These are phyloP conservation scores for Clitopilus passeckerianus DNA, from an alignment of 768 basidiomycete species.

Conservation along the genomic window DNA sequence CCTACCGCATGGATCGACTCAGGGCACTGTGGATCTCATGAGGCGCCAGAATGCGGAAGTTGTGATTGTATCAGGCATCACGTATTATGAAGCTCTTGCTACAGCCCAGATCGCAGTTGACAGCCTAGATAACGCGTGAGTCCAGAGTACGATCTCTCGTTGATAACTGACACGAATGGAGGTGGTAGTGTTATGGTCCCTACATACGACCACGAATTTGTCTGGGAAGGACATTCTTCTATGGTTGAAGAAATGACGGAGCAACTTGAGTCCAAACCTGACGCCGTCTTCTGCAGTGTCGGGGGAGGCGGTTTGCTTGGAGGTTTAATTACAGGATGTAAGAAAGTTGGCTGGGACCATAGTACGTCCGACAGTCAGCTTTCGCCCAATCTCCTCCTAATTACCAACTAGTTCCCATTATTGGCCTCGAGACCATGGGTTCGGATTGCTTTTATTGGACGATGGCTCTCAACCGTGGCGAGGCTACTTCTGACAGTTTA, in stretches of 20 bases:
- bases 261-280: conserved; percentile 52
- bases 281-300: conserved; percentile 74
- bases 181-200: conserved; percentile 58
- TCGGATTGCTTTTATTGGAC: conserved; percentile 73
- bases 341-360: conserved; percentile 59
- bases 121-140: conserved; percentile 35
- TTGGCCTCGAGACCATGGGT: conserved; percentile 68
- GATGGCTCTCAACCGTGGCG: conserved; percentile 46
- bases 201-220: conserved; percentile 60
- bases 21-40: conserved; percentile 46
- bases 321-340: conserved; percentile 64
- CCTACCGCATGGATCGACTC: conserved; percentile 50
- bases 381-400: neutral
- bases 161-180: conserved; percentile 47
- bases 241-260: conserved; percentile 61
- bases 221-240: conserved; percentile 76
- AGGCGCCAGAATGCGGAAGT: conserved; percentile 51
- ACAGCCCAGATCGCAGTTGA: neutral
- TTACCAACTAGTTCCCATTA: conserved; percentile 45
- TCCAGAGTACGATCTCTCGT: conserved; percentile 13
- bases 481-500: conserved; percentile 24
- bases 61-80: conserved; percentile 39
- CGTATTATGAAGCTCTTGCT: neutral
- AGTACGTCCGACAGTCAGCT: conserved; percentile 32
- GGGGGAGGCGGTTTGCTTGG: conserved; percentile 72